These are phyloP conservation scores for Solanum ahanhuiri DNA, from an alignment of 257 asterid genomes.

Conservation along the genomic window DNA sequence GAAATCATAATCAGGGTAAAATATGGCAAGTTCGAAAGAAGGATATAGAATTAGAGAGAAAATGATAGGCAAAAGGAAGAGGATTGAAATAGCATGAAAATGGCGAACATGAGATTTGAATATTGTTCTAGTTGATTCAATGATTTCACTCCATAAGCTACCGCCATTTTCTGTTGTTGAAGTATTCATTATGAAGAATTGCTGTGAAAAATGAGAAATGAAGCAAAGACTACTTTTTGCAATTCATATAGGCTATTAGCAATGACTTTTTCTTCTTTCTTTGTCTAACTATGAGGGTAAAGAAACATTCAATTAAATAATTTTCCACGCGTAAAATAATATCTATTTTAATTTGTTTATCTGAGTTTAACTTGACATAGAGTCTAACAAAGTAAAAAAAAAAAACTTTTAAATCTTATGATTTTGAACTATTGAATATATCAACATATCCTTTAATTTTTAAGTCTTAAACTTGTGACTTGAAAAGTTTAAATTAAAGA, in stretches of 20 bases:
- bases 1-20: neutral
- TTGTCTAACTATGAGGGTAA: neutral
- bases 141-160: neutral
- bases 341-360: too few species aligned
- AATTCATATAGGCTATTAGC: neutral
- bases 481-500: too few species aligned
- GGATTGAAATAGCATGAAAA: neutral
- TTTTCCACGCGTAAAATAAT: neutral
- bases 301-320: neutral
- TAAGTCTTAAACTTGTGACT: too few species aligned
- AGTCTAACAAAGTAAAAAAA: too few species aligned
- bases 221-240: neutral
- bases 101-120: neutral
- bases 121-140: neutral
- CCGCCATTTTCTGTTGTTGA: neutral
- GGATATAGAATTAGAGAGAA: neutral
- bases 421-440: too few species aligned
- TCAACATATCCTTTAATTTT: too few species aligned
- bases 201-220: neutral
- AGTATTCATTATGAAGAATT: neutral
- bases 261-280: neutral
- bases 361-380: too few species aligned
- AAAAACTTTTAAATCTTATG: too few species aligned
- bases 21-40: neutral
- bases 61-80: neutral